These are phyloP conservation scores for Lecanosticta acicola DNA, from an alignment of 2,329 filamentous ascomycete species.

Conservation along the genomic window DNA sequence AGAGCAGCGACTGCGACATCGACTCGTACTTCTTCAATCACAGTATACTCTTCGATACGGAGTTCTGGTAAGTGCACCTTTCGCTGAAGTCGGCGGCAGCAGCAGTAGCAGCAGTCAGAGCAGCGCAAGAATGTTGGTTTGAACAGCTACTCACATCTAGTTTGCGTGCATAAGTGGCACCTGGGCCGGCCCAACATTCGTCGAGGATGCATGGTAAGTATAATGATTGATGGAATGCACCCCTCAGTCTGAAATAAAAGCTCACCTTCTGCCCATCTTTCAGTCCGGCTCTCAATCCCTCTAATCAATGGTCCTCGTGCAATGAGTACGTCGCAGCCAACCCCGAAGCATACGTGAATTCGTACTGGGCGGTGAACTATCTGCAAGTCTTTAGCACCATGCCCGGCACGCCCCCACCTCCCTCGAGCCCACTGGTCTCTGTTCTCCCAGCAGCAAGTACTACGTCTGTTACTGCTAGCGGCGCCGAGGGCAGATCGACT, in stretches of 20 bases:
- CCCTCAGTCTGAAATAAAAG: too few species aligned
- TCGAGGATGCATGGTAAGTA: conserved; percentile 21
- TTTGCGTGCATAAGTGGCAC: conserved; percentile 35
- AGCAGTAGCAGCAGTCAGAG: background rate
- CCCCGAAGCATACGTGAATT: conserved; percentile 29
- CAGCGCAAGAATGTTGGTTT: background rate
- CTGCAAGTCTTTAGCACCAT: conserved; percentile 27
- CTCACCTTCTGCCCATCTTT: too few species aligned
- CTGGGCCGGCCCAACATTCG: conserved; percentile 30
- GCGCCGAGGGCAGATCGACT: background rate
- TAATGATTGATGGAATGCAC: too few species aligned
- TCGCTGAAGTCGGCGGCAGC: conserved; percentile 5
- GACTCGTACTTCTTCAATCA: conserved; percentile 33
- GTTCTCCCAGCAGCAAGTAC: conserved; percentile 3
- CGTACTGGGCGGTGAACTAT: conserved; percentile 39
- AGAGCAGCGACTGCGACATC: conserved; percentile 34
- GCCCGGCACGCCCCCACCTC: conserved; percentile 2
- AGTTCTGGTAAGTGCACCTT: conserved; percentile 28
- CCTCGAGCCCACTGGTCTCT: conserved; percentile 2
- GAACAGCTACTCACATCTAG: background rate
- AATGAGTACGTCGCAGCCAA: conserved; percentile 31
- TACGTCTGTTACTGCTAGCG: conserved; percentile 1
- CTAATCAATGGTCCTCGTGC: conserved; percentile 31
- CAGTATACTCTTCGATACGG: conserved; percentile 32
- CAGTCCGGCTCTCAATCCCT: conserved; percentile 21